Base-by-base conservation (phyloP, 305 asterid species). In the Solanum hybrid region DNA sequence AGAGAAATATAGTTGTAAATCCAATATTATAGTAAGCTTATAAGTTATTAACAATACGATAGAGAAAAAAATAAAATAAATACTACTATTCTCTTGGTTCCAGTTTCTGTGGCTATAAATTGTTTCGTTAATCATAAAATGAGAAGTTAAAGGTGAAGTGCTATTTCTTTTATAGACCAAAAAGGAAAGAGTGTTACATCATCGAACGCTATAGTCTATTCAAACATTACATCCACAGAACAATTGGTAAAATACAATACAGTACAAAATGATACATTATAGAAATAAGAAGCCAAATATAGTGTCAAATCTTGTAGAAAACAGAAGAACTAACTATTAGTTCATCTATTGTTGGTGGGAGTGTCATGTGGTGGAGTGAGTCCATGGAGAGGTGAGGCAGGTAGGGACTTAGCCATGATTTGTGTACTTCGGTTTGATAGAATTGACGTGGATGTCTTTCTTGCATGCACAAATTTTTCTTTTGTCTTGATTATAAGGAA, bases 391-490 rank as follows among this genome's bases (percentile, higher is more conserved):
- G 89, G 85, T 32, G 89, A 71, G 40, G 72, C 22, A 87, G 89
- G 69, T 71, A 66, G 22, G 71, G 69, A 87, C 40, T 73, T 87
- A 8, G 89, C 89, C 81, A 87, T 40, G 69, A 87, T 37, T 69
- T 87, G 82, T 5, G 14, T 40, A 38, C 69, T 73, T 72, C 81
- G 72, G n/a, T 72, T 87, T 87, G 89, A 42, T 38, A 66, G 81
- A 40, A 87, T 31, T 87, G 82, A 37, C 16, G 32, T 87, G 69
- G 81, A 31, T 87, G 89, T 11, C 46, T 72, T 87, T 46, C 75
- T 69, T 17, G 75, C 89, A 87, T 72, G 90, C 77, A 84, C 77
- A 38, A 85, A 36, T 31, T 90, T 88, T 29, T 90, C 90, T 37
- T 56, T 81, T 20, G 86, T 64, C 60, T 88, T 90, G 46, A 88